phyloP scores from a whole-genome alignment of 495 filamentous ascomycete species.

The Aspergillus cristatus region DNA sequence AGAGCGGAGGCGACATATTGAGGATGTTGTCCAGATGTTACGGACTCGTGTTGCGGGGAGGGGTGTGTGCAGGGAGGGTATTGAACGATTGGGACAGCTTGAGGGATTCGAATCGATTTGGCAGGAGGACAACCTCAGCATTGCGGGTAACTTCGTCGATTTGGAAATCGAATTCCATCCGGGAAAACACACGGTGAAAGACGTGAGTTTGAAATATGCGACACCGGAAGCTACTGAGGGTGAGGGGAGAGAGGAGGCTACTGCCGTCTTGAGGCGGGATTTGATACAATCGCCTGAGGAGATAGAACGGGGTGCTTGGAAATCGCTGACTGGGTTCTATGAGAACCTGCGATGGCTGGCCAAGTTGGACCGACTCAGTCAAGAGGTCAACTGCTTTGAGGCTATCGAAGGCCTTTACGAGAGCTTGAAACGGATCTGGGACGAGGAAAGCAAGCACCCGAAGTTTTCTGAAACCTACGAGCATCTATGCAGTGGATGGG shows the following conservation, averaged over 20 bases:
- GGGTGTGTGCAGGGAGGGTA: conserved; percentile 67
- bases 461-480: conserved; percentile 41
- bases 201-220: conserved; percentile 37
- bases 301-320: conserved; percentile 35
- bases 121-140: conserved; percentile 58
- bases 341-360: conserved; percentile 73
- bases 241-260: conserved; percentile 34
- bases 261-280: conserved; percentile 42
- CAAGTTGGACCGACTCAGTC: conserved; percentile 71
- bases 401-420: conserved; percentile 76
- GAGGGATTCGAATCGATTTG: conserved; percentile 68
- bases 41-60: conserved; percentile 34
- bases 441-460: conserved; percentile 38
- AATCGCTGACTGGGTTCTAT: conserved; percentile 60
- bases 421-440: conserved; percentile 52
- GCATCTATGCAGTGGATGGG: conserved; percentile 38
- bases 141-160: conserved; percentile 57
- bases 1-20: conserved; percentile 46
- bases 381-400: conserved; percentile 77
- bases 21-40: conserved; percentile 34
- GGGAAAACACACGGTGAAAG: conserved; percentile 34
- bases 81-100: conserved; percentile 65
- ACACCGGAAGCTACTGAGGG: conserved; percentile 36
- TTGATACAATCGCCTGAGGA: conserved; percentile 33
- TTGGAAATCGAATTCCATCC: conserved; percentile 43